Evolutionary conservation across 1,284 basidiomycete species (phyloP).

Genomic region (Anthracocystis panici-leucophaei): DNA sequence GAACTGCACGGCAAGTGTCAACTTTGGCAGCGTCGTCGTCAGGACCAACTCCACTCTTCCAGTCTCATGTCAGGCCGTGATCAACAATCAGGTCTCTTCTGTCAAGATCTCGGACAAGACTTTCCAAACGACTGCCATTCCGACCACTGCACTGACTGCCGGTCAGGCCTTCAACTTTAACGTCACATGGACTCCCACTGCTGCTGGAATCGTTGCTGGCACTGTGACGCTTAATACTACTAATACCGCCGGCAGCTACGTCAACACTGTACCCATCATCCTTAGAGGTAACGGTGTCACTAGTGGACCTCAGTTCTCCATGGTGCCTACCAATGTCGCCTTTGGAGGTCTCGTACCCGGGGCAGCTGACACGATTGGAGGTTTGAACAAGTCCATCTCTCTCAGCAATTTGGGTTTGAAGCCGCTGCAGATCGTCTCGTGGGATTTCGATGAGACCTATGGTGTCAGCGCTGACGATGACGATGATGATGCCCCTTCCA

Average conservation of each 20-base stretch:
- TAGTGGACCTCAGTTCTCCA: constrained; percentile 7
- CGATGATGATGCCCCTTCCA: background rate
- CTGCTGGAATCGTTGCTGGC: background rate
- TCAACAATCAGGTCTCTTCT: constrained; percentile 8
- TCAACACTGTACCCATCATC: constrained; percentile 19
- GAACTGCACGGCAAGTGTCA: constrained; percentile 18
- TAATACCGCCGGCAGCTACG: constrained; percentile 1
- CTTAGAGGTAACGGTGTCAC: constrained; percentile 12
- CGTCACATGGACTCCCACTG: constrained; percentile 23
- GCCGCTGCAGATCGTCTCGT: constrained; percentile 3
- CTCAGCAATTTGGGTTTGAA: constrained; percentile 17
- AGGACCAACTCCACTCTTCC: constrained; percentile 4
- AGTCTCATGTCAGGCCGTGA: constrained; percentile 11
- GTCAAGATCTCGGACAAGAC: background rate
- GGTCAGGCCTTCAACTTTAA: constrained; percentile 17
- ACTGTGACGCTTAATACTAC: constrained; percentile 10
- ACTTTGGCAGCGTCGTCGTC: constrained; percentile 11
- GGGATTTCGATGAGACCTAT: constrained; percentile 22
- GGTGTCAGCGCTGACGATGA: constrained; percentile 10
- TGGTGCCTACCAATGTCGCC: constrained; percentile 21
- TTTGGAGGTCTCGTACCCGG: constrained; percentile 23
- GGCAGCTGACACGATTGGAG: constrained; percentile 11
- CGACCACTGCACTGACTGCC: constrained; percentile 4
- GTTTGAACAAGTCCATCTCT: constrained; percentile 18
- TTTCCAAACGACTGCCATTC: constrained; percentile 2